Conservation (phyloP, 768 basidiomycete genomes). For the Gloeopeniophorella convolvens region DNA sequence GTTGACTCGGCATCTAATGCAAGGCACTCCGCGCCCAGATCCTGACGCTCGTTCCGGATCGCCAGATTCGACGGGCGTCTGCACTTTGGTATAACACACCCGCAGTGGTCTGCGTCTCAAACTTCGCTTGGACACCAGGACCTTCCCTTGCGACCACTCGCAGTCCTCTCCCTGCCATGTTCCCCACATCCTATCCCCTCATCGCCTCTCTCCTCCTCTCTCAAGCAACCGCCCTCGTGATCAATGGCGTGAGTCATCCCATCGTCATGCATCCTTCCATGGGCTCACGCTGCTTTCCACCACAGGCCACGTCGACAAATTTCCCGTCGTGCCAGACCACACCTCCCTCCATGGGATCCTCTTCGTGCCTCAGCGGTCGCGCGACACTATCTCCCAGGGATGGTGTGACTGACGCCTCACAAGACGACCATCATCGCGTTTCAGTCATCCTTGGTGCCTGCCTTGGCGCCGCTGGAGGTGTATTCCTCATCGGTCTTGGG, state of each 20-base stretch:
- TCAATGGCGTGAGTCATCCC: neutral
- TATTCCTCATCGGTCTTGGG: slow-evolving; percentile 4
- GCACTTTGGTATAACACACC: slow-evolving; percentile 2
- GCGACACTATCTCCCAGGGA: neutral
- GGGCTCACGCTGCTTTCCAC: neutral
- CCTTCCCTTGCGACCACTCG: neutral
- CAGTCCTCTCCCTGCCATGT: neutral
- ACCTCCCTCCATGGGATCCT: neutral
- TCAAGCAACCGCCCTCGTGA: slow-evolving; percentile 2
- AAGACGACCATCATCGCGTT: neutral
- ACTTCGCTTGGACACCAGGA: no score
- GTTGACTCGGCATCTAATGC: slow-evolving; percentile 11
- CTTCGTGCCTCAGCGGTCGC: neutral
- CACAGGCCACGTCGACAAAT: neutral
- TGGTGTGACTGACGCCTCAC: neutral
- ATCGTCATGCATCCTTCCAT: neutral
- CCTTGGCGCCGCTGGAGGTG: neutral
- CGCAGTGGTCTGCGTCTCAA: no score
- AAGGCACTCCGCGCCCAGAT: no score
- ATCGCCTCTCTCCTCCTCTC: neutral
- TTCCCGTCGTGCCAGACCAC: neutral
- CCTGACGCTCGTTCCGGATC: slow-evolving; percentile 1
- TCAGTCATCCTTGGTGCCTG: neutral
- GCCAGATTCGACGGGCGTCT: slow-evolving; percentile 6
- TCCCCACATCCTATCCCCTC: neutral